Percentiles rank a stretch among this genome's conserved stretches.
phyloP scores from a whole-genome alignment of 2,329 filamentous ascomycete species.

The Talaromyces sp. region DNA sequence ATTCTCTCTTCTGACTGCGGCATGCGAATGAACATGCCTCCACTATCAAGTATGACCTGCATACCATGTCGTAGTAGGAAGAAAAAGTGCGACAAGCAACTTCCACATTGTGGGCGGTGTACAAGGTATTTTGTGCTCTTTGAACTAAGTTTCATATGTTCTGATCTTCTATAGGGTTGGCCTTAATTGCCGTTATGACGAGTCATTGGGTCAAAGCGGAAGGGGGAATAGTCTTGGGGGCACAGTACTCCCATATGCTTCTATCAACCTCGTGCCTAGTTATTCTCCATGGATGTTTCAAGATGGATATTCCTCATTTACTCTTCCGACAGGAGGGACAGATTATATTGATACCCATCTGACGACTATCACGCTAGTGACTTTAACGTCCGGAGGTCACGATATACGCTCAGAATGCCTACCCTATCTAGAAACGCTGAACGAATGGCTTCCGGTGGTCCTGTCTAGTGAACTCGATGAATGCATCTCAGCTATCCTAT shows the following conservation, averaged over 20 bases:
- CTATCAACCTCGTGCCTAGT: neutral
- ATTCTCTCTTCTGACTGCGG: neutral
- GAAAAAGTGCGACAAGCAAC: constrained; percentile 13
- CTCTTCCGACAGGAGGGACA: neutral
- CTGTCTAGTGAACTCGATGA: neutral
- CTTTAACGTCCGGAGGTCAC: neutral
- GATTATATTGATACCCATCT: neutral
- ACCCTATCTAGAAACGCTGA: constrained; percentile 9
- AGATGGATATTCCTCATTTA: neutral
- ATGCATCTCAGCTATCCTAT: neutral
- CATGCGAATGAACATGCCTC: neutral
- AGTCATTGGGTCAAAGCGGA: neutral
- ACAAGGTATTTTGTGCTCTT: constrained; percentile 1
- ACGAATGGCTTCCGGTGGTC: constrained; percentile 10
- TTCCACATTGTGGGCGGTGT: constrained; percentile 7
- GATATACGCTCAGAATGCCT: constrained; percentile 3
- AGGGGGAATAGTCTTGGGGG: neutral
- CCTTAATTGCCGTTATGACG: constrained; percentile 7
- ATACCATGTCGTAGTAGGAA: constrained; percentile 6
- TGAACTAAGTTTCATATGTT: neutral
- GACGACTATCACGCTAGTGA: neutral
- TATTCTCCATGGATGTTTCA: neutral
- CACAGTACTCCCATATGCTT: neutral
- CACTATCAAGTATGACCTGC: constrained; percentile 7
- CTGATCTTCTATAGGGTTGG: constrained; percentile 5